Percentiles rank a stretch among this genome's conserved stretches.
Evolutionary conservation across 2,329 filamentous ascomycete genomes (phyloP).

Genomic region (Xylariaceae sp.): DNA sequence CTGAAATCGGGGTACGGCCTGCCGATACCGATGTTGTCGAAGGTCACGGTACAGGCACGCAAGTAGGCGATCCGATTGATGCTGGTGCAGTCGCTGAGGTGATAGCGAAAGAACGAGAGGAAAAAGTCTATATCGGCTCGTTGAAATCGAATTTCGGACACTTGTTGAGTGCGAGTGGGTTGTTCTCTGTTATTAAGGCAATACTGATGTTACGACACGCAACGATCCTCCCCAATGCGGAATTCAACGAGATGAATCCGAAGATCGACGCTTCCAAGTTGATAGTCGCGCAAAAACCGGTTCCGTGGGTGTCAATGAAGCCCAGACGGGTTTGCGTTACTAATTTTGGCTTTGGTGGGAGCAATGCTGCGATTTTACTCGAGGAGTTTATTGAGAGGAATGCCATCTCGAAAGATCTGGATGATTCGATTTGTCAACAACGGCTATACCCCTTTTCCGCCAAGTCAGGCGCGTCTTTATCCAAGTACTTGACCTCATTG

Average conservation of each 20-base stretch:
- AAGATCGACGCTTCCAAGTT: slow-evolving; percentile 14
- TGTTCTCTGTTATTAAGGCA: slow-evolving; percentile 27
- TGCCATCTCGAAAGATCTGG: neutral
- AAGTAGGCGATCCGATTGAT: slow-evolving; percentile 18
- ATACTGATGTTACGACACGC: slow-evolving; percentile 26
- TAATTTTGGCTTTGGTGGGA: slow-evolving; percentile 26
- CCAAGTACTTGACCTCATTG: slow-evolving; percentile 22
- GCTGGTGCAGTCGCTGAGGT: slow-evolving; percentile 23
- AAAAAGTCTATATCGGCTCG: slow-evolving; percentile 25
- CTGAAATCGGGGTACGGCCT: slow-evolving; percentile 2
- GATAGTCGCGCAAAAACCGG: slow-evolving; percentile 4
- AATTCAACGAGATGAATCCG: slow-evolving; percentile 24
- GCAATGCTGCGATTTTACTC: slow-evolving; percentile 22
- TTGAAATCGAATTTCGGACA: slow-evolving; percentile 25
- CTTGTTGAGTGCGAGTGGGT: slow-evolving; percentile 25
- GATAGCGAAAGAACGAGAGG: slow-evolving; percentile 18
- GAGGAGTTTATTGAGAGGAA: neutral
- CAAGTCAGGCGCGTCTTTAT: slow-evolving; percentile 16
- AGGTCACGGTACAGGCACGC: slow-evolving; percentile 13
- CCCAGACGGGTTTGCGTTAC: slow-evolving; percentile 22
- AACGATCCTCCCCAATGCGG: slow-evolving; percentile 24
- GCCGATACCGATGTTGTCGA: slow-evolving; percentile 8
- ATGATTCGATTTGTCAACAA: neutral
- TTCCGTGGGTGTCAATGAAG: slow-evolving; percentile 22
- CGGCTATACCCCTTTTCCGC: slow-evolving; percentile 19